Percentiles rank a stretch among this genome's conserved stretches.
Evolutionary conservation across 352 stramenopile genomes (phyloP).

Genomic region (Elongisporangium anandrum): DNA sequence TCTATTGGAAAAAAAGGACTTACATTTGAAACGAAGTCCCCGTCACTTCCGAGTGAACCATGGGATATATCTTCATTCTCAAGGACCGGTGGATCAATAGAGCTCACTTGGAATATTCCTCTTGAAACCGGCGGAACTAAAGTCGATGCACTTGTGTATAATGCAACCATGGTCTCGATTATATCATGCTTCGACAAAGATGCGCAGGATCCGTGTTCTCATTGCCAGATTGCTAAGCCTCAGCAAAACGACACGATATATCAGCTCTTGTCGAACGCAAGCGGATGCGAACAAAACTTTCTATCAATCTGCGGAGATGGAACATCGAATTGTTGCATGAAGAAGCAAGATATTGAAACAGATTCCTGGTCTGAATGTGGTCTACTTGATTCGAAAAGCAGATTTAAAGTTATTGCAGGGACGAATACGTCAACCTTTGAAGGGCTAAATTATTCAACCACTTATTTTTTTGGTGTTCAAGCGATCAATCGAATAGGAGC

Average conservation of each 20-base stretch:
- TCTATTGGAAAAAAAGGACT: conserved; percentile 7
- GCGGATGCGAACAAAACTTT: not conserved
- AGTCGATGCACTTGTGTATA: conserved; percentile 38
- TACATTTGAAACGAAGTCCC: conserved; percentile 34
- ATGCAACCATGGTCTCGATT: conserved; percentile 27
- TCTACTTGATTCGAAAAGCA: conserved; percentile 3
- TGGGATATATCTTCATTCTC: conserved; percentile 20
- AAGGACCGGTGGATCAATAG: conserved; percentile 36
- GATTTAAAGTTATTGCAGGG: conserved; percentile 18
- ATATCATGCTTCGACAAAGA: conserved; percentile 22
- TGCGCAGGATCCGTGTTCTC: conserved; percentile 11
- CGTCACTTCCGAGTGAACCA: conserved; percentile 26
- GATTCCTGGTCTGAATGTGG: conserved; percentile 20
- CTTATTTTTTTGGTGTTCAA: conserved; percentile 51
- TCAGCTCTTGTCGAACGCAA: not conserved
- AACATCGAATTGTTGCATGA: conserved; percentile 39
- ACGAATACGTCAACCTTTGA: conserved; percentile 36
- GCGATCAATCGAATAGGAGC: conserved; percentile 33
- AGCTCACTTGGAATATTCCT: conserved; percentile 47
- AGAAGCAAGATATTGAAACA: conserved; percentile 9
- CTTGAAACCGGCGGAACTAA: conserved; percentile 25
- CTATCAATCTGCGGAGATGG: conserved; percentile 26
- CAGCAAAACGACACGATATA: not conserved
- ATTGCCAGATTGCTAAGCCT: conserved; percentile 15
- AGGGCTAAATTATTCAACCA: conserved; percentile 36